Evolutionary conservation across 257 asterid genomes (phyloP).

Genomic region (Nyctanthes arbortristis): DNA sequence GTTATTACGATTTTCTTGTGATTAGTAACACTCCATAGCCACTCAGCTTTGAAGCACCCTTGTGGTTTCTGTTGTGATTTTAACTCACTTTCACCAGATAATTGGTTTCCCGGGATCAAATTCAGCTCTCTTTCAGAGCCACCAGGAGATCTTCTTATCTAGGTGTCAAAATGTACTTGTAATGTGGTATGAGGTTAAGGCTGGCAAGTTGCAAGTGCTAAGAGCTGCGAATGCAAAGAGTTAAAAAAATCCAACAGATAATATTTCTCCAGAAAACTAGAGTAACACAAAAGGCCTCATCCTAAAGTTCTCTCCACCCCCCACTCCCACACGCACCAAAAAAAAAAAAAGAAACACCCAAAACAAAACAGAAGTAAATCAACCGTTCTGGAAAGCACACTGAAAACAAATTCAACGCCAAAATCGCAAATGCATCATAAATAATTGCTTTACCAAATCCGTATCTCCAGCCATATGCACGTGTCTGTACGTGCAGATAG

Average conservation of each 20-base stretch:
- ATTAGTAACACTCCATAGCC: too few relatives aligned
- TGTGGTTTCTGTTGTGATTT: neutral
- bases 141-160: too few relatives aligned
- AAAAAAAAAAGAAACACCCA: neutral
- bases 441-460: neutral
- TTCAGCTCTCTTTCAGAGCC: too few relatives aligned
- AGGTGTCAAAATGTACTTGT: too few relatives aligned
- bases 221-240: neutral
- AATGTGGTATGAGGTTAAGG: neutral
- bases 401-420: neutral
- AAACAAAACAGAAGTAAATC: too few relatives aligned
- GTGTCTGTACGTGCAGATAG: neutral
- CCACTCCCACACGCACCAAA: neutral
- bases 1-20: neutral
- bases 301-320: neutral
- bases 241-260: neutral
- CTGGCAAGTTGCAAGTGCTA: neutral
- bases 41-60: neutral
- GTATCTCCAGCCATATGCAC: neutral
- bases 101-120: too few relatives aligned
- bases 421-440: neutral
- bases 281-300: neutral
- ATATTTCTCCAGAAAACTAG: neutral
- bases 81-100: neutral
- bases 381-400: neutral